phyloP scores from a whole-genome alignment of 2,329 filamentous ascomycete species.

The Sarocladium oryzae region DNA sequence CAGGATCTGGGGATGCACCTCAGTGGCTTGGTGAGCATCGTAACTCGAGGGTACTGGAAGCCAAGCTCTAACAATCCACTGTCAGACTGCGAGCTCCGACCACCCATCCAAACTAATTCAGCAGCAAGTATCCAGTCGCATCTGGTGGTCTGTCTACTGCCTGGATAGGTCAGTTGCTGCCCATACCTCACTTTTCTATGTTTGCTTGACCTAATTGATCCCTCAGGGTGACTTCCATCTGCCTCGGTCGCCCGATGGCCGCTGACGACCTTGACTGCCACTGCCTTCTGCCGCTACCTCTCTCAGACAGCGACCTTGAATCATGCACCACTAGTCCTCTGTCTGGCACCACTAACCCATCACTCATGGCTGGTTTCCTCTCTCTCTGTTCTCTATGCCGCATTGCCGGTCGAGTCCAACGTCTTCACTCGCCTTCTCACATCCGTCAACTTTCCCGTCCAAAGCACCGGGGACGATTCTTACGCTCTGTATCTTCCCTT shows the following conservation, averaged over 20 bases:
- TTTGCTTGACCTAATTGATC: not conserved
- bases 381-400: constrained; percentile 21
- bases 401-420: constrained; percentile 20
- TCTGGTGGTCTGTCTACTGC: constrained; percentile 25
- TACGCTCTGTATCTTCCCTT: not conserved
- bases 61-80: not conserved
- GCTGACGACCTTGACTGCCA: constrained; percentile 22
- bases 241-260: constrained; percentile 20
- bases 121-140: constrained; percentile 18
- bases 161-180: constrained; percentile 18
- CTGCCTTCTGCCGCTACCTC: constrained; percentile 20
- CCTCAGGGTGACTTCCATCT: constrained; percentile 20
- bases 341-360: not conserved
- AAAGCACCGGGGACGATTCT: constrained; percentile 3
- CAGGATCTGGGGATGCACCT: constrained; percentile 22
- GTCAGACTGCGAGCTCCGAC: not conserved
- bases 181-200: not conserved
- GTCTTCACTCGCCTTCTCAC: constrained; percentile 16
- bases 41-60: not conserved
- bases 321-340: not conserved
- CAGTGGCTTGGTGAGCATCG: constrained; percentile 15
- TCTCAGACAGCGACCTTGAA: constrained; percentile 21
- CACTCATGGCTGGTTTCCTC: constrained; percentile 19
- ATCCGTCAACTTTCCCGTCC: constrained; percentile 11
- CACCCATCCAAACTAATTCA: constrained; percentile 10